A percentile compares a stretch with the other conserved stretches of the same genome.
Conservation (phyloP, 164 flowering plant species). For the Cinnamomum micranthum region DNA sequence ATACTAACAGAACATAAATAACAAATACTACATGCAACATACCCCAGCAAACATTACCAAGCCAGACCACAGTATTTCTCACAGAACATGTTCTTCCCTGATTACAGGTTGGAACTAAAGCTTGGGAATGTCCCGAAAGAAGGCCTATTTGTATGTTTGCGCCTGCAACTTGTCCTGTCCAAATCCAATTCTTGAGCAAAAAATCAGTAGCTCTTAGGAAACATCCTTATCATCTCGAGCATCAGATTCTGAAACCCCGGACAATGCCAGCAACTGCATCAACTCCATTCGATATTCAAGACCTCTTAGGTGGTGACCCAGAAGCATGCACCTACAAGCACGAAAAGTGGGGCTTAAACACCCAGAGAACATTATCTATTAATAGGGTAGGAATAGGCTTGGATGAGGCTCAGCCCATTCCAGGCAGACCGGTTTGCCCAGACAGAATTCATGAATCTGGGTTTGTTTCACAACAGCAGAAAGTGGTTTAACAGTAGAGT, state of each 20-base stretch:
- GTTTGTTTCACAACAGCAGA: not conserved
- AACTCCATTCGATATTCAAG: slow-evolving; percentile 73
- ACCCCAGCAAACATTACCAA: not conserved
- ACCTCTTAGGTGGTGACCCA: slow-evolving; percentile 81
- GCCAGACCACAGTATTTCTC: not conserved
- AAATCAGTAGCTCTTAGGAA: not conserved
- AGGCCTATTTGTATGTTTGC: not conserved
- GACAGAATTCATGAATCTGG: not conserved
- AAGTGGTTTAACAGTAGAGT: not conserved
- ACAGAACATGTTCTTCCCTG: not conserved
- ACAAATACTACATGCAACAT: not conserved
- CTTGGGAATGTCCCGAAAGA: not conserved
- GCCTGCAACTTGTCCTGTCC: not conserved
- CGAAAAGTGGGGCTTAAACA: not conserved
- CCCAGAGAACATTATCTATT: not conserved
- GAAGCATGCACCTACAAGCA: slow-evolving; percentile 68
- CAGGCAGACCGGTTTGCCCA: not conserved
- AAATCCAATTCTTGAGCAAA: not conserved
- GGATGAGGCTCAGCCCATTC: not conserved
- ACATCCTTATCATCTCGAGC: slow-evolving; percentile 22
- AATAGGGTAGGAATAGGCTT: not conserved
- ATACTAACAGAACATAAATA: not conserved
- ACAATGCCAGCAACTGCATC: slow-evolving; percentile 46
- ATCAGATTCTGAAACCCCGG: slow-evolving; percentile 25
- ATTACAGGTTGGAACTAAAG: not conserved